These are phyloP conservation scores for Colletotrichum lindemuthianum DNA, from an alignment of 2,329 filamentous ascomycete genomes.

Conservation along the genomic window DNA sequence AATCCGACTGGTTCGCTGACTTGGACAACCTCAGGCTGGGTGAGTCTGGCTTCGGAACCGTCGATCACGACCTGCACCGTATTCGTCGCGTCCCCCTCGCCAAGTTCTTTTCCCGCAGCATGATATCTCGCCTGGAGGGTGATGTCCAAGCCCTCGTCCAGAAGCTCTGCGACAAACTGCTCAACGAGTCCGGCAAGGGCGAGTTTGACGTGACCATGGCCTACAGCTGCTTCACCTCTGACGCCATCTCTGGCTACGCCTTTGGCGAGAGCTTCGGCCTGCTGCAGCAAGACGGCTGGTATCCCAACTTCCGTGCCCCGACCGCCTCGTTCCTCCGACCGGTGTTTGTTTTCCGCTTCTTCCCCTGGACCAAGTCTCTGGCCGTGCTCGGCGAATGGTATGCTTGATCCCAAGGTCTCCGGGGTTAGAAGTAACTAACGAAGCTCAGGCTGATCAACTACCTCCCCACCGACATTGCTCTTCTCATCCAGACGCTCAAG, in stretches of 20 bases:
- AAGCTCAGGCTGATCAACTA: constrained; percentile 28
- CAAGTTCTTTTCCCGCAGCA: constrained; percentile 45
- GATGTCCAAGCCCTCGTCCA: constrained; percentile 41
- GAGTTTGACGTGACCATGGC: constrained; percentile 48
- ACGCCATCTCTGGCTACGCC: constrained; percentile 50
- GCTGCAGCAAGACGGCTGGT: constrained; percentile 46
- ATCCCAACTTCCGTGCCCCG: constrained; percentile 46
- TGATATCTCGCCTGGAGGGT: constrained; percentile 45
- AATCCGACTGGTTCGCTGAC: constrained; percentile 11
- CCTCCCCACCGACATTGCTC: constrained; percentile 31
- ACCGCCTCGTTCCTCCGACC: constrained; percentile 37
- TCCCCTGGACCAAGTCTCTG: constrained; percentile 38
- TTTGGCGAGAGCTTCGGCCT: constrained; percentile 51
- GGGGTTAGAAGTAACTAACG: neutral
- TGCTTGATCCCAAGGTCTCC: neutral
- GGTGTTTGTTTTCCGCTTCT: constrained; percentile 40
- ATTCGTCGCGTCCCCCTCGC: constrained; percentile 40
- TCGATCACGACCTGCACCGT: constrained; percentile 42
- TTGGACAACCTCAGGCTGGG: constrained; percentile 34
- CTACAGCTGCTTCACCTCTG: constrained; percentile 52
- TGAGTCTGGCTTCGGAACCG: constrained; percentile 40
- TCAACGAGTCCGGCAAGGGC: constrained; percentile 38
- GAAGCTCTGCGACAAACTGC: constrained; percentile 44
- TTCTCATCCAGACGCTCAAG: constrained; percentile 35
- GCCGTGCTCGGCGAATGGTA: constrained; percentile 34